Evolutionary conservation across 139 green algal genomes (phyloP), one percentile per base, ranked within the genome.

Genomic region (Volvox africanus): DNA sequence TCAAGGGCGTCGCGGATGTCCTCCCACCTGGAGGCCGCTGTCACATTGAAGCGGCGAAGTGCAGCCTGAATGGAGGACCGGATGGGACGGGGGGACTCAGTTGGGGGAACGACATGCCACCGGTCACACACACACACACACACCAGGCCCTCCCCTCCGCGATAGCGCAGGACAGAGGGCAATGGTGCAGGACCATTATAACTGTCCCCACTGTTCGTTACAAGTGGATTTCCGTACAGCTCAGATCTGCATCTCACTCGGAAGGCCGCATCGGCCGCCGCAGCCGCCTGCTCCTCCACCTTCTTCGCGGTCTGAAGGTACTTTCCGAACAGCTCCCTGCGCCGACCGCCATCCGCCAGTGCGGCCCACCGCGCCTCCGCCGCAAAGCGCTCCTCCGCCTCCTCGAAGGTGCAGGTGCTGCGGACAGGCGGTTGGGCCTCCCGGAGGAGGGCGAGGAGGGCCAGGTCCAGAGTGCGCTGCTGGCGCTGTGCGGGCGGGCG

Each of bases 271-370:
- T 91, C 87, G 26, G 87, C 76, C 17, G 87, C 87, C 76, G 30
- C 61, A 22, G 61, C 28, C 44, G 61, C 76, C 87, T 91, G 87
- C 76, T 86, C 76, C 87, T 91, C 87, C 76, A 61, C 76, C 87
- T 79, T 78, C 33, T 18, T 75, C 32, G 50, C 61, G 22, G 87
- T 32, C 68, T 1, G 19, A 55, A 86, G 61, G 76, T 65, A 86
- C 18, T 22, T 50, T 16, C 17, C 75, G 76, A 35, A 91, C 76
- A 86, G 76, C 87, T 79, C n/a, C 61, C 61, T 76, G 24, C 87
- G 76, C 33, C 35, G 78, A 2, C 28, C 2, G 32, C 30, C 87
- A 16, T 79, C 35, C 55, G 71, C 37, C 33, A 91, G 32, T 11
- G 87, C 87, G 26, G 13, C 19, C 87, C 87, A 91, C 24, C 33